These are phyloP conservation scores for Neopestalotiopsis sp. DNA, from an alignment of 2,329 filamentous ascomycete genomes.

Conservation along the genomic window DNA sequence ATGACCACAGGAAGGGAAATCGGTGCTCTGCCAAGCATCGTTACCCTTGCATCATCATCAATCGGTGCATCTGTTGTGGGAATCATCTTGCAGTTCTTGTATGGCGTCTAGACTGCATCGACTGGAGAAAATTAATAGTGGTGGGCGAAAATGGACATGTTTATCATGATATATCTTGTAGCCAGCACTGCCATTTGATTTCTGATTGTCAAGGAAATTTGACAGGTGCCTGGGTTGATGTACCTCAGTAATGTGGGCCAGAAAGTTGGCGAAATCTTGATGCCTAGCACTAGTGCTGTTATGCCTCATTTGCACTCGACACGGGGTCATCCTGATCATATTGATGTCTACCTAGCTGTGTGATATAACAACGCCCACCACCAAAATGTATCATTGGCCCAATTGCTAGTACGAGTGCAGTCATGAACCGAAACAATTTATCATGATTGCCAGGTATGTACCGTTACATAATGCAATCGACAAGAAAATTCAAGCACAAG, in stretches of 20 bases:
- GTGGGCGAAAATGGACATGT: not conserved
- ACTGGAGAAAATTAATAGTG: not conserved
- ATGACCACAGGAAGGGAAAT: constrained; percentile 30
- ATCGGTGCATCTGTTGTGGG: not conserved
- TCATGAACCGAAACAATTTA: no score
- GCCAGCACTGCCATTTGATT: not conserved
- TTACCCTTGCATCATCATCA: not conserved
- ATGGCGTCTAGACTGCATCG: not conserved
- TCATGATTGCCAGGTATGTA: no score
- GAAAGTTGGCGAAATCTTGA: not conserved
- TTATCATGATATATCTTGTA: not conserved
- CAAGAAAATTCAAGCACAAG: not conserved
- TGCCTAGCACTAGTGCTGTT: not conserved
- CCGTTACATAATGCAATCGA: no score
- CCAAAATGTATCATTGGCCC: not conserved
- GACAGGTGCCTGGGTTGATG: no score
- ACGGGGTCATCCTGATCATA: not conserved
- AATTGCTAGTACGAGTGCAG: no score
- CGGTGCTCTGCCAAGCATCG: not conserved
- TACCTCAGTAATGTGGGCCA: no score
- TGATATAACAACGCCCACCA: not conserved
- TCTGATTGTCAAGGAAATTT: no score
- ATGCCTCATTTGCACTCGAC: not conserved
- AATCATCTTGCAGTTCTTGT: not conserved
- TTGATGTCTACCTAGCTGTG: not conserved